A percentile compares a stretch with the other conserved stretches of the same genome.
These are phyloP conservation scores for Recurvomyces mirabilis DNA, from an alignment of 495 filamentous ascomycete genomes.

Conservation along the genomic window DNA sequence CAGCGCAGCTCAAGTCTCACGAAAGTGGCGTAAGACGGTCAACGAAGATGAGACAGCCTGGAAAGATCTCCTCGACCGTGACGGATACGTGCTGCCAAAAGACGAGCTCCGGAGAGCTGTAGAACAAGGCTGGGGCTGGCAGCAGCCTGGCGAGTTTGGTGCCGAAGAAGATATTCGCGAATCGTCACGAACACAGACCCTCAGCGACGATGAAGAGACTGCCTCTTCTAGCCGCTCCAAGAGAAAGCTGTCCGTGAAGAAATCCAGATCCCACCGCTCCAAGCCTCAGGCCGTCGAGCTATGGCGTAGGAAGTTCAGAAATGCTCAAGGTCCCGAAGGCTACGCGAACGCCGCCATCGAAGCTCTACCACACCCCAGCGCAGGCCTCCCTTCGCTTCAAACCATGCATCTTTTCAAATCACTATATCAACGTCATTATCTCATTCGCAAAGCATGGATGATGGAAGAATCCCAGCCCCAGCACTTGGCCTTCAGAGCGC, in stretches of 20 bases:
- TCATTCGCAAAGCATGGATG: constrained; percentile 88
- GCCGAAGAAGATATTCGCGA: constrained; percentile 65
- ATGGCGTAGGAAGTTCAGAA: constrained; percentile 36
- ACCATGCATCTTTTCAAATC: constrained; percentile 92
- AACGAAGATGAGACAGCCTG: constrained; percentile 89
- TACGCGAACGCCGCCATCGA: constrained; percentile 70
- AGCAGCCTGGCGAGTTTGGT: constrained; percentile 68
- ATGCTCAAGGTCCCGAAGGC: constrained; percentile 69
- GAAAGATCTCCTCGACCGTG: constrained; percentile 82
- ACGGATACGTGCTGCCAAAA: constrained; percentile 66
- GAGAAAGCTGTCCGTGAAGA: constrained; percentile 43
- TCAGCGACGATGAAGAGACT: constrained; percentile 18
- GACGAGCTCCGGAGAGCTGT: constrained; percentile 82
- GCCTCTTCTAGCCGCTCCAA: constrained; percentile 33
- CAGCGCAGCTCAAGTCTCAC: constrained; percentile 85
- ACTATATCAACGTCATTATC: constrained; percentile 80
- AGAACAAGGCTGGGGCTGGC: constrained; percentile 98
- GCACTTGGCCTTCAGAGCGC: constrained; percentile 90
- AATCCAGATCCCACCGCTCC: constrained; percentile 14
- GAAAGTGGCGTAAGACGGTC: constrained; percentile 79
- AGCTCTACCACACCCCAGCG: constrained; percentile 65
- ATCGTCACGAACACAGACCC: constrained; percentile 20
- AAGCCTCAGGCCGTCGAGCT: constrained; percentile 26
- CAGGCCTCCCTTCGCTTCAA: constrained; percentile 61
- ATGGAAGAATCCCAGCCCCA: constrained; percentile 70